Evolutionary conservation across 352 stramenopile genomes (phyloP).

Genomic region (Globisporangium solare): DNA sequence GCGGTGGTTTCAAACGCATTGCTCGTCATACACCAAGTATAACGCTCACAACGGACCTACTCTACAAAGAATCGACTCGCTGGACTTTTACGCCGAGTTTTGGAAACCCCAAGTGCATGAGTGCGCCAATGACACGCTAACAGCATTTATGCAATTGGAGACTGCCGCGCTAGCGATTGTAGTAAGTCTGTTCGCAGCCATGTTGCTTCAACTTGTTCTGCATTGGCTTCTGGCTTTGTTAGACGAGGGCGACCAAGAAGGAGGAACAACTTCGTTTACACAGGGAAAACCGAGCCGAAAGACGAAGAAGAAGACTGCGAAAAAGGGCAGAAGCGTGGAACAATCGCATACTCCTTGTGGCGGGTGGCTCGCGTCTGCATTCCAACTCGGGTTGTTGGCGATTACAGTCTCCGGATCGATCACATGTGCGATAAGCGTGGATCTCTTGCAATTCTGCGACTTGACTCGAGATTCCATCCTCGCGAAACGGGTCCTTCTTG

Average conservation of each 20-base stretch:
- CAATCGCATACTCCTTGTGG: neutral
- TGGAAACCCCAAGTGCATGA: conserved; percentile 6
- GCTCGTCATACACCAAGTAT: conserved; percentile 1
- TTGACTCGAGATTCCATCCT: neutral
- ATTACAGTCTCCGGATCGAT: conserved; percentile 10
- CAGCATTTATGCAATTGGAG: conserved; percentile 3
- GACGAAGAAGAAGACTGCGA: neutral
- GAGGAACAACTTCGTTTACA: neutral
- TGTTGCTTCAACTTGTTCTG: conserved; percentile 8
- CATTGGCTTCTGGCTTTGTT: conserved; percentile 6
- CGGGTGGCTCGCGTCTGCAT: neutral
- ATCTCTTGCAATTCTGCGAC: conserved; percentile 25
- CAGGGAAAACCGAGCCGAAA: neutral
- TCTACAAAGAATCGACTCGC: conserved; percentile 14
- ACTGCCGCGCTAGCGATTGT: neutral
- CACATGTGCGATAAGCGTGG: conserved; percentile 15
- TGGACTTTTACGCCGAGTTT: conserved; percentile 33
- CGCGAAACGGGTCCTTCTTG: conserved; percentile 5
- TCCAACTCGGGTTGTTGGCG: conserved; percentile 4
- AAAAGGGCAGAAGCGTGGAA: neutral
- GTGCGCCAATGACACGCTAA: conserved; percentile 10
- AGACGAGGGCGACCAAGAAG: neutral
- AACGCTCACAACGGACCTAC: neutral
- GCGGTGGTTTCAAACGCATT: conserved; percentile 28
- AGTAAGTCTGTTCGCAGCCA: conserved; percentile 3